Evolutionary conservation across 306 rosid species (phyloP).

Genomic region (Hippophae gyantsensis): DNA sequence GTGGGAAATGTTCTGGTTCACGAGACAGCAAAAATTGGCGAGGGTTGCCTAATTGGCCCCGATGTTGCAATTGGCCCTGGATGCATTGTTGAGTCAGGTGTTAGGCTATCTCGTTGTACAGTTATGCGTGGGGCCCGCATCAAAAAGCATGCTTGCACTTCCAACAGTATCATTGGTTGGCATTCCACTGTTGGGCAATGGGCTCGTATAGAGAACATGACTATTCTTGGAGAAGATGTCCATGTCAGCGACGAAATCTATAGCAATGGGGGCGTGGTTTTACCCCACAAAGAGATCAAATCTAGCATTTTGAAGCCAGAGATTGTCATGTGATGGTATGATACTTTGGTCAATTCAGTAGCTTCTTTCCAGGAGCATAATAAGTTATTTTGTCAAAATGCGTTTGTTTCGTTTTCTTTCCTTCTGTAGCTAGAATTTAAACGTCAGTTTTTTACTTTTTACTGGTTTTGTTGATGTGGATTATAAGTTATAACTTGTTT

Average conservation of each 20-base stretch:
- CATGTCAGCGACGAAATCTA: slow-evolving; percentile 85
- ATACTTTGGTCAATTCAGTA: slow-evolving; percentile 6
- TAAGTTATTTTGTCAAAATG: slow-evolving; percentile 10
- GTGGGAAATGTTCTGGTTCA: slow-evolving; percentile 90
- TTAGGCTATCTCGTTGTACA: slow-evolving; percentile 87
- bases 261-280: slow-evolving; percentile 89
- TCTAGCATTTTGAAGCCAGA: slow-evolving; percentile 93
- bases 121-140: slow-evolving; percentile 86
- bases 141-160: slow-evolving; percentile 81
- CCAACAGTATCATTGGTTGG: slow-evolving; percentile 95
- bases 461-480: slow-evolving; percentile 17
- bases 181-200: slow-evolving; percentile 95
- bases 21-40: slow-evolving; percentile 78
- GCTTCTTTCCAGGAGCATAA: slow-evolving; percentile 6
- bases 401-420: slow-evolving; percentile 6
- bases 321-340: slow-evolving; percentile 66
- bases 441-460: slow-evolving; percentile 1
- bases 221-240: slow-evolving; percentile 95
- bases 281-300: slow-evolving; percentile 98
- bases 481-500: slow-evolving; percentile 3
- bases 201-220: slow-evolving; percentile 97
- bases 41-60: slow-evolving; percentile 97
- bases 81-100: slow-evolving; percentile 80
- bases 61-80: slow-evolving; percentile 98
- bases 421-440: neutral